Evolutionary conservation across 768 basidiomycete genomes (phyloP).

Genomic region (Boletus edulis): DNA sequence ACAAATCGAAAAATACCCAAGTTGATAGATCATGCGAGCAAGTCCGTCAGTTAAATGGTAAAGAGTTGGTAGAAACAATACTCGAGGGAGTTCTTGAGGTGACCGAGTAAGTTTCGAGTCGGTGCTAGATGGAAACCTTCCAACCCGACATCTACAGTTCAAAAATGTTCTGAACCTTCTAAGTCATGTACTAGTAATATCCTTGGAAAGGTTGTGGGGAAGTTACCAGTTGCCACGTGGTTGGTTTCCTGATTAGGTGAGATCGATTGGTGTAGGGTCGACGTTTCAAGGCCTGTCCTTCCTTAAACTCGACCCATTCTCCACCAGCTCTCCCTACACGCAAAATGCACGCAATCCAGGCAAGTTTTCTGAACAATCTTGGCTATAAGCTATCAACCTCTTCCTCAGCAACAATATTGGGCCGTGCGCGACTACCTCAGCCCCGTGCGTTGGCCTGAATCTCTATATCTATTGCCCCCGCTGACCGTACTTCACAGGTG

Average conservation of each 20-base stretch:
- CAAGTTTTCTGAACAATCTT: constrained; percentile 1
- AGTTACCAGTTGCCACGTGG: constrained; percentile 14
- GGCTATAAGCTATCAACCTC: neutral
- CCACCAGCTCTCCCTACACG: neutral
- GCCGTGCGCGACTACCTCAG: constrained; percentile 92
- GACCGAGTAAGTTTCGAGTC: too few relatives aligned
- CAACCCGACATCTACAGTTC: too few relatives aligned
- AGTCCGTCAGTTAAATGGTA: too few relatives aligned
- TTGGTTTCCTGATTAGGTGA: constrained; percentile 31
- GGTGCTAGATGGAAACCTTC: too few relatives aligned
- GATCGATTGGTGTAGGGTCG: constrained; percentile 33
- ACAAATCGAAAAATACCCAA: too few relatives aligned
- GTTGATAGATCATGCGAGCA: too few relatives aligned
- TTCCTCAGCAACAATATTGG: constrained; percentile 82
- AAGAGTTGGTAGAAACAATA: too few relatives aligned
- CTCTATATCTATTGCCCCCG: constrained; percentile 18
- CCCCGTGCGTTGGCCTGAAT: constrained; percentile 54
- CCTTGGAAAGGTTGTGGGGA: too few relatives aligned
- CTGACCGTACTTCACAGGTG: constrained; percentile 55
- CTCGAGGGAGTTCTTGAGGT: too few relatives aligned
- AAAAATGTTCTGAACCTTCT: neutral
- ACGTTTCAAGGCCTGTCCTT: constrained; percentile 9
- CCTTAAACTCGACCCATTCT: constrained; percentile 17
- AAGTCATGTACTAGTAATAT: neutral
- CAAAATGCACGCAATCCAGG: constrained; percentile 52